Evolutionary conservation across 495 filamentous ascomycete genomes (phyloP).

Genomic region (Penicillium dipodomyicola): DNA sequence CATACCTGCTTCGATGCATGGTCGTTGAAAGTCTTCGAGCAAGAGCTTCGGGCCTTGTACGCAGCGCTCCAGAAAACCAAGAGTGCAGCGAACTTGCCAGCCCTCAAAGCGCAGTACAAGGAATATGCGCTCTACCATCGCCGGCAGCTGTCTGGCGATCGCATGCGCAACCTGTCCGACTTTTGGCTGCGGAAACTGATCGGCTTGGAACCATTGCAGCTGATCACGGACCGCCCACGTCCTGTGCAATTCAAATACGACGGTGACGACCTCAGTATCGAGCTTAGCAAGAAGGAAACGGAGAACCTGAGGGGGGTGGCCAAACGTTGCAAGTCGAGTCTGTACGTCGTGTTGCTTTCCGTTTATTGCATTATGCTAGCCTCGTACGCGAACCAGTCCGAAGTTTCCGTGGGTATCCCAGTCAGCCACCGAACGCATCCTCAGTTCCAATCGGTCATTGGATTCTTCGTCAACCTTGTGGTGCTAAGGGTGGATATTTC

Average conservation of each 20-base stretch:
- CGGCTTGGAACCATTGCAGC: neutral
- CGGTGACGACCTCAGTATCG: neutral
- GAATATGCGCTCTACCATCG: conserved; percentile 1
- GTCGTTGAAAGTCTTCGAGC: conserved; percentile 1
- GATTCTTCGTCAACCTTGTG: neutral
- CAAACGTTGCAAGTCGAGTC: conserved; percentile 1
- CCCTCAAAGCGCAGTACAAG: conserved; percentile 1
- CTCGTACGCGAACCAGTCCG: neutral
- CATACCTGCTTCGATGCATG: conserved; percentile 2
- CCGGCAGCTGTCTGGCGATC: neutral
- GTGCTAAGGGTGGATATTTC: neutral
- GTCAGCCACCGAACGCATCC: neutral
- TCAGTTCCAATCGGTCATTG: neutral
- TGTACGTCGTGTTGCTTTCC: conserved; percentile 3
- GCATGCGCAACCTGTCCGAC: neutral
- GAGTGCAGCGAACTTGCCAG: neutral
- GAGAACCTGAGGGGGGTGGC: neutral
- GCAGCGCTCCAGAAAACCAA: neutral
- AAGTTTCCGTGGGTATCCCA: conserved; percentile 1
- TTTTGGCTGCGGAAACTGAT: conserved; percentile 1
- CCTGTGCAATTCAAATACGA: conserved; percentile 1
- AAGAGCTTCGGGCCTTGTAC: neutral
- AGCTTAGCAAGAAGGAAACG: neutral
- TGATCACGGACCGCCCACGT: neutral
- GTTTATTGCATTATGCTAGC: neutral